phyloP scores from a whole-genome alignment of 148 eudicot genomes.

The Chenopodium formosanum region DNA sequence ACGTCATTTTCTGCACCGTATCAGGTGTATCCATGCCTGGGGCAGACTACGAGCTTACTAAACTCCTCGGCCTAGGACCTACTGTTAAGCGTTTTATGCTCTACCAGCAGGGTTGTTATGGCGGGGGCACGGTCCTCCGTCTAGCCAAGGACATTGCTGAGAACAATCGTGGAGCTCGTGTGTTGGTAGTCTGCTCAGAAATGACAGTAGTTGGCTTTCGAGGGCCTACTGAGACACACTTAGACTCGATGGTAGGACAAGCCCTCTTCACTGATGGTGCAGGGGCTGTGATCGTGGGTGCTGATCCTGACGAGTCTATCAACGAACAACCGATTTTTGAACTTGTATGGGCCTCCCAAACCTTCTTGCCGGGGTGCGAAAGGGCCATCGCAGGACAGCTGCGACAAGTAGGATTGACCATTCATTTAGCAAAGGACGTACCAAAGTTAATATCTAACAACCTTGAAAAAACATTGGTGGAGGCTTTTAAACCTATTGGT shows the following conservation, averaged over 20 bases:
- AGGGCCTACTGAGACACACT: constrained; percentile 8
- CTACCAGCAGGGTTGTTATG: constrained; percentile 3
- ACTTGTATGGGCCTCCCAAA: background rate
- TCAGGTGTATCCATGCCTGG: constrained; percentile 11
- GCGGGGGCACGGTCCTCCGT: constrained; percentile 9
- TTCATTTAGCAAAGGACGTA: background rate
- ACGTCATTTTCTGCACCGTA: constrained; percentile 6
- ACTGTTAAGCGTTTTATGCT: background rate
- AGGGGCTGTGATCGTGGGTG: background rate
- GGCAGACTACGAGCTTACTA: background rate
- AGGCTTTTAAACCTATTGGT: constrained; percentile 3
- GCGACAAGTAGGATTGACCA: background rate
- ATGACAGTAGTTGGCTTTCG: background rate
- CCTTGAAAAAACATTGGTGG: background rate
- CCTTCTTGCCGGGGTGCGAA: background rate
- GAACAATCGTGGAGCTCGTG: constrained; percentile 13
- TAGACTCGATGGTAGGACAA: background rate
- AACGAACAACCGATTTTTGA: constrained; percentile 4
- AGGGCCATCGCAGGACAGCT: constrained; percentile 6
- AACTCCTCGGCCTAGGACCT: constrained; percentile 1
- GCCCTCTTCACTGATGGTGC: constrained; percentile 8
- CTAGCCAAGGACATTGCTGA: constrained; percentile 10
- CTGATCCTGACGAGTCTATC: constrained; percentile 4
- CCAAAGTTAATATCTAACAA: background rate
- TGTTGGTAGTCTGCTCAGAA: background rate